A percentile compares a stretch with the other conserved stretches of the same genome.
phyloP scores from a whole-genome alignment of 2,329 filamentous ascomycete species.

The Bisporella sp. region DNA sequence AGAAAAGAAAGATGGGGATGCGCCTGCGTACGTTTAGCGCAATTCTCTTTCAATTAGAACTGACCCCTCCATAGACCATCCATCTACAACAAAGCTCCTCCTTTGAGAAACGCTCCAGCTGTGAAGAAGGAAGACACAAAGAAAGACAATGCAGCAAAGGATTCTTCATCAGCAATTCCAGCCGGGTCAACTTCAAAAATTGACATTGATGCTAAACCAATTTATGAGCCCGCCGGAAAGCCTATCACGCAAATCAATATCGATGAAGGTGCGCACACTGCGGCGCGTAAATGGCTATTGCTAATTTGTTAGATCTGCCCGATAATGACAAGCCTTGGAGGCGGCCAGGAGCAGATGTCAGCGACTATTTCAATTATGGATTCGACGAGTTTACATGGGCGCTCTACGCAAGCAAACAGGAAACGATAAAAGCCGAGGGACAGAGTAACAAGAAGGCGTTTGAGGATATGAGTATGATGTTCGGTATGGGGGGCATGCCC shows the following conservation, averaged over 20 bases:
- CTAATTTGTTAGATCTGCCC: conserved; percentile 45
- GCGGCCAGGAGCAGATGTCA: conserved; percentile 86
- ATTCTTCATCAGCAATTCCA: conserved; percentile 37
- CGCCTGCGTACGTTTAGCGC: conserved; percentile 43
- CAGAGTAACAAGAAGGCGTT: conserved; percentile 56
- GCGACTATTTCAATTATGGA: conserved; percentile 98
- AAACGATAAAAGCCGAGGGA: conserved; percentile 69
- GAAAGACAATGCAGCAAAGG: conserved; percentile 35
- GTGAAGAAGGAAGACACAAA: conserved; percentile 27
- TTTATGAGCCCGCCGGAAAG: conserved; percentile 73
- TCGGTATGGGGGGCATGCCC: conserved; percentile 67
- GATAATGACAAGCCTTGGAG: conserved; percentile 93
- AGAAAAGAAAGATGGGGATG: conserved; percentile 57
- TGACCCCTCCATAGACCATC: conserved; percentile 36
- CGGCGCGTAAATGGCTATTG: background rate
- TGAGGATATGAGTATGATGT: conserved; percentile 73
- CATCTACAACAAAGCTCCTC: background rate
- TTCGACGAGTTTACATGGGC: conserved; percentile 99
- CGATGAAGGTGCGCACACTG: conserved; percentile 47
- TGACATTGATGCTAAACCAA: conserved; percentile 75
- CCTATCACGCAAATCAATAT: conserved; percentile 72
- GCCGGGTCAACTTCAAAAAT: conserved; percentile 74
- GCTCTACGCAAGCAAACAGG: conserved; percentile 85
- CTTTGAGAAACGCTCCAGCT: background rate
- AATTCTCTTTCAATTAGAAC: background rate